Percentiles rank a stretch among this genome's conserved stretches.
phyloP scores from a whole-genome alignment of 192 early-diverging fungal species.

The Phlyctochytrium arcticum region DNA sequence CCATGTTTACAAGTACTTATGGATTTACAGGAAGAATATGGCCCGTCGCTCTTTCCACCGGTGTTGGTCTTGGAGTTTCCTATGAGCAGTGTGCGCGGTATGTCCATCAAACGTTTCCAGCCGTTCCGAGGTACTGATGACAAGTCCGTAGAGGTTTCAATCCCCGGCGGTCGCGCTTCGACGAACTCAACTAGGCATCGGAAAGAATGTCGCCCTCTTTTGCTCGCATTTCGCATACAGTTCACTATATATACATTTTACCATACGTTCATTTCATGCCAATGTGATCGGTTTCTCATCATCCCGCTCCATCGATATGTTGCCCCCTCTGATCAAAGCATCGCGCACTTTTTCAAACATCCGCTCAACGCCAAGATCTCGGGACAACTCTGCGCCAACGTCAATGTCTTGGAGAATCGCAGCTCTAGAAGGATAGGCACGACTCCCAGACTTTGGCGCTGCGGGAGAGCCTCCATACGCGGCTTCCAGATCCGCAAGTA shows the following conservation, averaged over 20 bases:
- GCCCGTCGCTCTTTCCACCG: conserved; percentile 80
- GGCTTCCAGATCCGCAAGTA: conserved; percentile 23
- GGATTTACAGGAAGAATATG: conserved; percentile 62
- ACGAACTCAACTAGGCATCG: no score
- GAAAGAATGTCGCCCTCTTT: no score
- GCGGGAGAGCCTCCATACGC: conserved; percentile 19
- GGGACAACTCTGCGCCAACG: conserved; percentile 32
- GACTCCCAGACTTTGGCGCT: conserved; percentile 1
- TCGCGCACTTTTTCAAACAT: conserved; percentile 39
- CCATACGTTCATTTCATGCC: not conserved
- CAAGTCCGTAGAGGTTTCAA: no score
- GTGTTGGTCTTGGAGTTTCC: conserved; percentile 77
- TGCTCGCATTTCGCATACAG: no score
- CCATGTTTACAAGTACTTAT: no score
- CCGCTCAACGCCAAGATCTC: conserved; percentile 23
- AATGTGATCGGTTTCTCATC: no score
- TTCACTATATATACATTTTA: no score
- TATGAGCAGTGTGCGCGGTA: conserved; percentile 62
- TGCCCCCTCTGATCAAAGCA: conserved; percentile 14
- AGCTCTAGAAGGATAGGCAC: no score
- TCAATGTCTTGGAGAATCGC: conserved; percentile 50
- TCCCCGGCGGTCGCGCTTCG: no score
- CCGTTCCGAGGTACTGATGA: no score
- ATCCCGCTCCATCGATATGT: not conserved
- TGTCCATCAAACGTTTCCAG: no score